Evolutionary conservation across 768 basidiomycete genomes (phyloP), one percentile per base, ranked within the genome.

Genomic region (Pleurotus ostreatus): DNA sequence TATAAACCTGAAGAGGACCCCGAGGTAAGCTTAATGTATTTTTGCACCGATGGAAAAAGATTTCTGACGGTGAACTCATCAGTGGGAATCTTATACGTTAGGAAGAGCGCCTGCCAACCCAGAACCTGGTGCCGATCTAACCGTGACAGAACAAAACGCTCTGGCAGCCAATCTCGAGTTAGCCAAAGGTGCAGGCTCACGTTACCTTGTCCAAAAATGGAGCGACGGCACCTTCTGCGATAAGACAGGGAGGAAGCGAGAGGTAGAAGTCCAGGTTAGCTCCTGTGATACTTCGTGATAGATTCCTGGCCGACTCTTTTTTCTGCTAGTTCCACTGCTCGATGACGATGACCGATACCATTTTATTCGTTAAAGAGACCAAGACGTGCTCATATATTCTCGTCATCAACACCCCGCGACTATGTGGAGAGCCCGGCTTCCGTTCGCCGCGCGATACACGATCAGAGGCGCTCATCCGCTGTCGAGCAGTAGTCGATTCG

Each of bases 371-470:
- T 66, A 94, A 95, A 68, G 94, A 97, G 76, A 81, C 92, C 37
- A 89, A 89, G 68, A 95, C 91, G 39, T 99, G 97, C 72, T 85
- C 89, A 60, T 98, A 99, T 68, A 85, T 97, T 45, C 78, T 98
- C 49, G 88, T 98, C 61, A 85, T 98, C 57, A 90, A 98, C 68
- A 97, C 96, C 0, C 95, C 97, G 34, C 89, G 94, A 55, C 78
- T 99, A 16, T 98, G 97, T 66, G 84, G 86, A 57, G 88, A 96
- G 63, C 94, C 94, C 15, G 92, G 94, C 9, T 98, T 99, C 76
- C 88, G 82, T 69, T 89, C 90, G 55, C 82, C 77, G 30, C 78
- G 78, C 46, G 86, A 90, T 60, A 73, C 78, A 39, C 78, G 77
- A 48, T 83, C 84, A 51, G 88, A 92, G 62, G 77, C 85, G 9